Conservation (phyloP, 108 stramenopile species). For the Pseudonitzschia multistriata region DNA sequence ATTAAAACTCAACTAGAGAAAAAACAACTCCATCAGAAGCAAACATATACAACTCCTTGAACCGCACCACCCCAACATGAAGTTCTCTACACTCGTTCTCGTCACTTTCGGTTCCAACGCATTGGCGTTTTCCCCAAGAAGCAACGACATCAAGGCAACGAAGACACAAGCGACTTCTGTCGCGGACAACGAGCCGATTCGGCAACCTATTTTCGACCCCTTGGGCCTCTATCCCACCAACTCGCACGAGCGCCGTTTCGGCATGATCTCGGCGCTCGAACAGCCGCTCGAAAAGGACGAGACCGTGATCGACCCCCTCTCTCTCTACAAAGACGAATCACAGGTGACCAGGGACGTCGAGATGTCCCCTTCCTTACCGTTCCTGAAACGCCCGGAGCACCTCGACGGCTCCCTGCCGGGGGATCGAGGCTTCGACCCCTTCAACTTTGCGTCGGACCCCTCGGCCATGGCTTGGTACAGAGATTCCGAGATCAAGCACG, state of each 20-base stretch:
- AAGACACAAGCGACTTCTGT: background rate
- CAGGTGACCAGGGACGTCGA: slow-evolving; percentile 20
- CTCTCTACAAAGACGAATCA: slow-evolving; percentile 21
- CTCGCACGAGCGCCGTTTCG: slow-evolving; percentile 45
- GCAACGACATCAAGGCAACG: background rate
- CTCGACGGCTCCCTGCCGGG: slow-evolving; percentile 74
- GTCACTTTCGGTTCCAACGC: background rate
- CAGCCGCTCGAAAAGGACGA: background rate
- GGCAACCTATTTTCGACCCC: slow-evolving; percentile 47
- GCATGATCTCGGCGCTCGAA: slow-evolving; percentile 22
- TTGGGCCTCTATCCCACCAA: slow-evolving; percentile 63
- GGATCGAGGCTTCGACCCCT: slow-evolving; percentile 92
- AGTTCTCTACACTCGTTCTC: slow-evolving; percentile 4
- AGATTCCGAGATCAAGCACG: slow-evolving; percentile 28
- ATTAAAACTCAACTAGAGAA: background rate
- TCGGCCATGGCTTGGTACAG: slow-evolving; percentile 18
- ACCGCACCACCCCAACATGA: background rate
- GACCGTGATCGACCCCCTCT: slow-evolving; percentile 25
- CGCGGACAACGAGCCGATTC: background rate
- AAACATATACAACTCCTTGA: background rate
- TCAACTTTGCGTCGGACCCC: slow-evolving; percentile 33
- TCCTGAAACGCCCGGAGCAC: slow-evolving; percentile 54
- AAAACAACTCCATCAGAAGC: background rate
- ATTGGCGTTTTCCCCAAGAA: slow-evolving; percentile 8
- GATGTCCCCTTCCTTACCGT: slow-evolving; percentile 71